Percentiles rank a stretch among this genome's conserved stretches.
phyloP scores from a whole-genome alignment of 306 rosid genomes.

The Cicer chorassanicum region DNA sequence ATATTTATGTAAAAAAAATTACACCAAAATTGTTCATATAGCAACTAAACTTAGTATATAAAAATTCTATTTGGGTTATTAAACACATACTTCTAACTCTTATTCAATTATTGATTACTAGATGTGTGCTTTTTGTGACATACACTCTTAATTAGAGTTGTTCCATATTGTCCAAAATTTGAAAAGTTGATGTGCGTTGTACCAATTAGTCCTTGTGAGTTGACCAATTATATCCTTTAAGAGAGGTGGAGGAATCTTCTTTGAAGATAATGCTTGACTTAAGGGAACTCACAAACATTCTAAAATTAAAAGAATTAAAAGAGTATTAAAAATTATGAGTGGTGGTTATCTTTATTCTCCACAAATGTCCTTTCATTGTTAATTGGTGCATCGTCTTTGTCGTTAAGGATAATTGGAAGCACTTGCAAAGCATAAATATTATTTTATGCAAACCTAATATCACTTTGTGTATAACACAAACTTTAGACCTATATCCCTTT shows the following conservation, averaged over 20 bases:
- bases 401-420: slow-evolving; percentile 71
- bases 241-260: slow-evolving; percentile 37
- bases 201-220: slow-evolving; percentile 24
- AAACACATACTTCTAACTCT: too few species aligned
- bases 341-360: slow-evolving; percentile 77
- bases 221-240: slow-evolving; percentile 53
- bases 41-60: too few species aligned
- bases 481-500: slow-evolving; percentile 45
- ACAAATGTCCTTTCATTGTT: slow-evolving; percentile 63
- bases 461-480: slow-evolving; percentile 40
- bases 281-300: slow-evolving; percentile 47
- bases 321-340: slow-evolving; percentile 41
- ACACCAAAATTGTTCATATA: too few species aligned
- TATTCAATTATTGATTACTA: too few species aligned
- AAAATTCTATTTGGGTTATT: too few species aligned
- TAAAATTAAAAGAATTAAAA: slow-evolving; percentile 44
- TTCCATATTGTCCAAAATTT: too few species aligned
- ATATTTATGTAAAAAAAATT: too few species aligned
- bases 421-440: slow-evolving; percentile 56
- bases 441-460: slow-evolving; percentile 65
- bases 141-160: too few species aligned
- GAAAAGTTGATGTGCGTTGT: background rate
- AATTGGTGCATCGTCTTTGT: slow-evolving; percentile 70
- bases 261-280: slow-evolving; percentile 50
- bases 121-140: too few species aligned